Evolutionary conservation across 176 grass and related monocot genomes (phyloP).

Genomic region (Zoysia pacifica): DNA sequence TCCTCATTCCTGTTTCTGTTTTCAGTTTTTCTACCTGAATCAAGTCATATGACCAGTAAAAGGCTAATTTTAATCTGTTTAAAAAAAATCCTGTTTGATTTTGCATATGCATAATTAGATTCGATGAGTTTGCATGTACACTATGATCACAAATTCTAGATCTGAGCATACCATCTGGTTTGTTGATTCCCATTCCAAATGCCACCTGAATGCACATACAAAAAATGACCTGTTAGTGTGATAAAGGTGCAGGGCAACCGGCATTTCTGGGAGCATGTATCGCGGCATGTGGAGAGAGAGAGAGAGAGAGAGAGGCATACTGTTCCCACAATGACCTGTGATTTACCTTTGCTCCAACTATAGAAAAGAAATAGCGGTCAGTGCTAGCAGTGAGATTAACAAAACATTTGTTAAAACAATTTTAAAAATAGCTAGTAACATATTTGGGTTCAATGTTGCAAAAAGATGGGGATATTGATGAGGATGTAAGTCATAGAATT

Average conservation of each 20-base stretch:
- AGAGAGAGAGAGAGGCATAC: constrained; percentile 35
- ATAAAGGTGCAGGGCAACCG: neutral
- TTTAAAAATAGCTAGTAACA: no score
- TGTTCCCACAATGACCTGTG: constrained; percentile 91
- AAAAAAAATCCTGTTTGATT: constrained; percentile 5
- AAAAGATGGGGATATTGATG: no score
- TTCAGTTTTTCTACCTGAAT: neutral
- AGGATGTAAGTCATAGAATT: no score
- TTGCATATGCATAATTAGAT: constrained; percentile 28
- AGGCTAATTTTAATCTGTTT: constrained; percentile 22
- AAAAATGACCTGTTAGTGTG: neutral
- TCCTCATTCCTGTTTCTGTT: neutral
- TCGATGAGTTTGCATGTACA: constrained; percentile 27
- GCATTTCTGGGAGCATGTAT: neutral
- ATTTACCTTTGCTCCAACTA: constrained; percentile 93
- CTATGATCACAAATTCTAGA: constrained; percentile 7
- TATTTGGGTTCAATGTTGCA: no score
- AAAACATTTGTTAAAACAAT: no score
- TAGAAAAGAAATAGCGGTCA: constrained; percentile 30
- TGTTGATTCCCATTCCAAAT: constrained; percentile 99
- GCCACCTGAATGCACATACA: constrained; percentile 59
- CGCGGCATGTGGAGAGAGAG: no score
- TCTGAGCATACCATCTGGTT: constrained; percentile 77
- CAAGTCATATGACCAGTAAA: neutral
- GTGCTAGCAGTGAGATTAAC: no score